Percentiles rank a stretch among this genome's conserved stretches.
phyloP scores from a whole-genome alignment of 2,329 filamentous ascomycete genomes.

The Exophiala sp. region DNA sequence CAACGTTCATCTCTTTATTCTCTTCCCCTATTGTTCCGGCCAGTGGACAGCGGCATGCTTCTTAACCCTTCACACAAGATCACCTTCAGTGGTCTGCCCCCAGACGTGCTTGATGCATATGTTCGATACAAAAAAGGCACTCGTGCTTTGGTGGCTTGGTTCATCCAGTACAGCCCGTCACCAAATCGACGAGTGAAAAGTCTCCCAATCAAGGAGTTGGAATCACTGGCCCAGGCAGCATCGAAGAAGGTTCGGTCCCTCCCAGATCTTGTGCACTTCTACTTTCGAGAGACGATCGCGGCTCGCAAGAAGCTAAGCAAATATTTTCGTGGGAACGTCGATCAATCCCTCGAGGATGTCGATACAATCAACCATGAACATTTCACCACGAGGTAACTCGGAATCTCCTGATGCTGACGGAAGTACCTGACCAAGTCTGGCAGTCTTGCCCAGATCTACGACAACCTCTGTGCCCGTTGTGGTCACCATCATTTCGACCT shows the following conservation, averaged over 20 bases:
- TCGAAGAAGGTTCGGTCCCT: conserved; percentile 26
- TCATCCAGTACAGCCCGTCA: conserved; percentile 26
- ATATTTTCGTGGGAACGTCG: conserved; percentile 26
- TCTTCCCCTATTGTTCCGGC: not conserved
- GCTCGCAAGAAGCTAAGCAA: conserved; percentile 31
- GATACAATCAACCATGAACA: conserved; percentile 31
- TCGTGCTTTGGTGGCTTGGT: conserved; percentile 30
- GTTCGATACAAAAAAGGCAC: conserved; percentile 31
- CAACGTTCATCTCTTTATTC: not conserved
- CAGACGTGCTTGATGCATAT: conserved; percentile 28
- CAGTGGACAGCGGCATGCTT: conserved; percentile 15
- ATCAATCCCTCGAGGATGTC: conserved; percentile 18
- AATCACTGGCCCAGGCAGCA: conserved; percentile 22
- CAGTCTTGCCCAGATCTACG: conserved; percentile 28
- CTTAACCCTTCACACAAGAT: conserved; percentile 27
- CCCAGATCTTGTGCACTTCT: conserved; percentile 31
- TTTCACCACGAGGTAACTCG: conserved; percentile 31
- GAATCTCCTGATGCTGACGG: not conserved
- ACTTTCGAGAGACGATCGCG: conserved; percentile 30
- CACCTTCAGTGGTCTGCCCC: conserved; percentile 27
- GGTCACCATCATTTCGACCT: conserved; percentile 21
- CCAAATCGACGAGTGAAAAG: conserved; percentile 19
- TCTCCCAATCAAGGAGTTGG: conserved; percentile 30
- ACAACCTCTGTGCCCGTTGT: conserved; percentile 27
- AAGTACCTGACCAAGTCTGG: not conserved